Evolutionary conservation across 768 basidiomycete species (phyloP).

Genomic region (Albatrellus ellisii): DNA sequence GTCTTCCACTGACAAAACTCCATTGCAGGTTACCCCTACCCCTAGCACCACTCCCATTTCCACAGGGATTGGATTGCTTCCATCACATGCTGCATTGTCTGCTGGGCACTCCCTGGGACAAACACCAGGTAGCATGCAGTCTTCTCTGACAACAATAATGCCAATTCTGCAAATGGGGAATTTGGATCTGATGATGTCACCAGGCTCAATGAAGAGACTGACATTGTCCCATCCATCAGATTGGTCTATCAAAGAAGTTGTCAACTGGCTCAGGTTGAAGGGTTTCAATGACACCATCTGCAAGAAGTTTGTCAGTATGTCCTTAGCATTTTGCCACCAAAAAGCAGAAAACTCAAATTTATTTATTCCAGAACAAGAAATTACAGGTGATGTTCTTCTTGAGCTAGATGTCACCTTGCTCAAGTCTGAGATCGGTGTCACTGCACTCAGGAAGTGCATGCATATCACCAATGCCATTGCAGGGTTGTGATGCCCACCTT

Average conservation of each 20-base stretch:
- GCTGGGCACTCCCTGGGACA: slow-evolving; percentile 16
- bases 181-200: neutral
- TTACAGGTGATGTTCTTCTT: slow-evolving; percentile 93
- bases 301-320: slow-evolving; percentile 74
- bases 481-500: slow-evolving; percentile 68
- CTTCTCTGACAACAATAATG: slow-evolving; percentile 1
- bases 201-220: slow-evolving; percentile 18
- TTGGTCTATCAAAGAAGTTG: slow-evolving; percentile 83
- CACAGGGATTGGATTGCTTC: slow-evolving; percentile 17
- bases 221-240: slow-evolving; percentile 38
- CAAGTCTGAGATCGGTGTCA: slow-evolving; percentile 86
- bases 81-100: slow-evolving; percentile 19
- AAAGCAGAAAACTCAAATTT: neutral
- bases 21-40: neutral
- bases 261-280: slow-evolving; percentile 75
- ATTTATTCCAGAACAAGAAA: slow-evolving; percentile 82
- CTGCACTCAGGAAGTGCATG: slow-evolving; percentile 87
- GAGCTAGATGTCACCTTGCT: slow-evolving; percentile 87
- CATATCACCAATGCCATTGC: slow-evolving; percentile 86
- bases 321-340: too few species aligned
- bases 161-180: slow-evolving; percentile 2
- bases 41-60: slow-evolving; percentile 4
- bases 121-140: slow-evolving; percentile 11
- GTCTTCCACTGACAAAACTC: too few species aligned
- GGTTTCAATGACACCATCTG: slow-evolving; percentile 78